These are phyloP conservation scores for Solanum medicagineum DNA, from an alignment of 257 asterid species.

Conservation along the genomic window DNA sequence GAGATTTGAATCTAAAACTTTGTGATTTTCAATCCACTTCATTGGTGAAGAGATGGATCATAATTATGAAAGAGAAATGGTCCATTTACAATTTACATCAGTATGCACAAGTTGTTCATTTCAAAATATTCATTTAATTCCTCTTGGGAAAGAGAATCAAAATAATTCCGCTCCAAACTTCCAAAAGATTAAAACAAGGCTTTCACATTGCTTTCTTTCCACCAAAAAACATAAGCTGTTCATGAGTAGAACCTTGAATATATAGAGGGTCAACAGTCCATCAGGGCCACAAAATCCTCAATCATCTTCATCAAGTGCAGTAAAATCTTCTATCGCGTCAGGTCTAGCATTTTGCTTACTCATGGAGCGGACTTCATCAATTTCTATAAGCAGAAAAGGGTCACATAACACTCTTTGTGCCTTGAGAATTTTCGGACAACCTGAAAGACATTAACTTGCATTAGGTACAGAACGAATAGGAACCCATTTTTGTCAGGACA, in stretches of 20 bases:
- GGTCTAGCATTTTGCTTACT: slow-evolving; percentile 24
- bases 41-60: background rate
- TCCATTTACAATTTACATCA: background rate
- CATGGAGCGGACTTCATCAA: slow-evolving; percentile 68
- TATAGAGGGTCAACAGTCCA: background rate
- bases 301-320: slow-evolving; percentile 26
- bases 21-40: background rate
- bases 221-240: background rate
- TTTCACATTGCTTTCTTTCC: background rate
- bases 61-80: background rate
- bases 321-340: slow-evolving; percentile 70
- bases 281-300: background rate
- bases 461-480: background rate
- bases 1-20: background rate
- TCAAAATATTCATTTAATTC: background rate
- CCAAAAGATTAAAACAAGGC: background rate
- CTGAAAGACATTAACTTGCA: slow-evolving; percentile 21
- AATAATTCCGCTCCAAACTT: background rate
- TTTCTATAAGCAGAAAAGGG: slow-evolving; percentile 52
- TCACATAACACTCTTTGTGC: slow-evolving; percentile 52
- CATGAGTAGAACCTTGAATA: background rate
- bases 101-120: background rate
- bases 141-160: background rate
- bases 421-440: slow-evolving; percentile 54
- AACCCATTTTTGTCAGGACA: background rate